Conservation (phyloP, 208 protist species). For the Crithidia sp. region DNA sequence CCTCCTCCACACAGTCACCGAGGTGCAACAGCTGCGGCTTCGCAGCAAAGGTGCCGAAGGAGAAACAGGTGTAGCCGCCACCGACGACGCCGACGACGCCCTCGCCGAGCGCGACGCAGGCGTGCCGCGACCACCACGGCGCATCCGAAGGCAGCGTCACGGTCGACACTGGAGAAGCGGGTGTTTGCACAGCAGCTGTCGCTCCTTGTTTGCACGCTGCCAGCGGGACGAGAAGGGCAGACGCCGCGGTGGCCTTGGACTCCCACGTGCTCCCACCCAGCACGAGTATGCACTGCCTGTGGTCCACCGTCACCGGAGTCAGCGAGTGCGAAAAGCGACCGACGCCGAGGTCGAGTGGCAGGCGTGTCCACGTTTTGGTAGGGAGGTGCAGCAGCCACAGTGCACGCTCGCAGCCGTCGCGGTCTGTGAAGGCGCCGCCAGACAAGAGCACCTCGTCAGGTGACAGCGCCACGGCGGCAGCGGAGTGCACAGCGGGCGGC, state of each 20-base stretch:
- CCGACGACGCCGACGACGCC: conserved; percentile 74
- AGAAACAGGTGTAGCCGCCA: conserved; percentile 91
- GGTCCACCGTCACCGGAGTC: conserved; percentile 42
- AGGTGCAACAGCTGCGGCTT: conserved; percentile 66
- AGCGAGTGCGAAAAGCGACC: conserved; percentile 77
- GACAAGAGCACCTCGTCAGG: conserved; percentile 23
- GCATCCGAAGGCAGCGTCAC: conserved; percentile 39
- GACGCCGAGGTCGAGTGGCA: conserved; percentile 15
- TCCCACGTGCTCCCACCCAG: conserved; percentile 63
- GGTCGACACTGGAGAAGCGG: neutral
- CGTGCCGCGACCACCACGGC: conserved; percentile 75
- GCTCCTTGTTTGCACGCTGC: neutral
- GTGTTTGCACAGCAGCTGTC: too few species aligned
- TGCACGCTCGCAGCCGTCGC: conserved; percentile 12
- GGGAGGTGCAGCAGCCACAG: conserved; percentile 29
- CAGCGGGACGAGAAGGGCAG: conserved; percentile 13
- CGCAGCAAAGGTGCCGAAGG: conserved; percentile 82
- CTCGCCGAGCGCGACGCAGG: conserved; percentile 49
- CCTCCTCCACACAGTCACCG: conserved; percentile 30
- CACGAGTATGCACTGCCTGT: conserved; percentile 44
- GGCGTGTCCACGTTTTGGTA: conserved; percentile 12
- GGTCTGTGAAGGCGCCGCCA: conserved; percentile 15
- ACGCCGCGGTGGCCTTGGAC: conserved; percentile 26
- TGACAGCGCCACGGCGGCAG: conserved; percentile 36
- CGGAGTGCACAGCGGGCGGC: conserved; percentile 58